A percentile compares a stretch with the other conserved stretches of the same genome.
Evolutionary conservation across 2,329 filamentous ascomycete genomes (phyloP).

Genomic region (Clarireedia monteithiana): DNA sequence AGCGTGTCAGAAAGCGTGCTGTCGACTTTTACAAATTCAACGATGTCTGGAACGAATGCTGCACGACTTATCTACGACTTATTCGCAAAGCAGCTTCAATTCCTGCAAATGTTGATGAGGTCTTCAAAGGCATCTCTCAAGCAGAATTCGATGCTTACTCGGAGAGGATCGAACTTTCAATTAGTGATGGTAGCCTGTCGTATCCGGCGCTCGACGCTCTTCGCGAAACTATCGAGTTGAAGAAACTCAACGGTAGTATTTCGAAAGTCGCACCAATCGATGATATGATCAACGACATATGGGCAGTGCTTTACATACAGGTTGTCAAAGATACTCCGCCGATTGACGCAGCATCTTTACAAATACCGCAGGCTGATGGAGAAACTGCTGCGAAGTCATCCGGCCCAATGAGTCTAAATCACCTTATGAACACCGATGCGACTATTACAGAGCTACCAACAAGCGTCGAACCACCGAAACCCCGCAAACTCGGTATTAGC

Average conservation of each 20-base stretch:
- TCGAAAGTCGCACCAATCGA: slow-evolving; percentile 85
- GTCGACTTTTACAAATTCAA: slow-evolving; percentile 38
- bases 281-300: slow-evolving; percentile 88
- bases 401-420: slow-evolving; percentile 28
- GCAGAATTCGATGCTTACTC: slow-evolving; percentile 58
- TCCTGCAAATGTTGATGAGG: slow-evolving; percentile 54
- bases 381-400: slow-evolving; percentile 29
- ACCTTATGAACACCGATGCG: slow-evolving; percentile 27
- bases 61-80: slow-evolving; percentile 32
- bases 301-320: slow-evolving; percentile 66
- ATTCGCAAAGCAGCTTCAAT: slow-evolving; percentile 51
- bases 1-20: slow-evolving; percentile 55
- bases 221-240: slow-evolving; percentile 59
- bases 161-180: slow-evolving; percentile 51
- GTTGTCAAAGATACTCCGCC: slow-evolving; percentile 51
- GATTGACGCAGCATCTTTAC: slow-evolving; percentile 31
- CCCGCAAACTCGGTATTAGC: slow-evolving; percentile 24
- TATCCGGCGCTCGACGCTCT: slow-evolving; percentile 51
- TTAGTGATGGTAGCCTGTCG: slow-evolving; percentile 39
- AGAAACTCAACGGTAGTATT: slow-evolving; percentile 75
- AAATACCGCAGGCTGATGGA: slow-evolving; percentile 39
- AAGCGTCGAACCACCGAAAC: slow-evolving; percentile 19
- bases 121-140: slow-evolving; percentile 55
- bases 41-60: slow-evolving; percentile 24
- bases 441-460: slow-evolving; percentile 22